Evolutionary conservation across 2,329 filamentous ascomycete genomes (phyloP), one percentile per base, ranked within the genome.

Genomic region (Cladosporium sp.): DNA sequence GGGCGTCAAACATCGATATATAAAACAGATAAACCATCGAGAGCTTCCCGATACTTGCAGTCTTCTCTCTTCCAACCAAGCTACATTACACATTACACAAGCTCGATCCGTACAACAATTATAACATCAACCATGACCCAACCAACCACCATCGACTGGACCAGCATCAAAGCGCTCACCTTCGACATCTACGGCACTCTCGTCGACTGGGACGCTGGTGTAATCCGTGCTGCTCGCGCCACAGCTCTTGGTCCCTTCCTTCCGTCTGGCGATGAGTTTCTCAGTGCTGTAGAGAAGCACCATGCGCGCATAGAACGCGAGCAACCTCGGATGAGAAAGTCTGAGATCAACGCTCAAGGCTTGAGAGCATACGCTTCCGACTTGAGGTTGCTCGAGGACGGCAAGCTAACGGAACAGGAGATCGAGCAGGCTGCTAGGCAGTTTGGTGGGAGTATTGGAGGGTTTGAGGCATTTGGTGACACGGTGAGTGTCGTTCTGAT

Each of bases 171-270:
- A 58, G 77, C 86, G 66, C 85, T 92, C 58, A 88, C 87, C 71
- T 92, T 93, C 78, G 91, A 94, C 78, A 88, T 90, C 80, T 93
- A 91, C 76, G 90, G 91, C 76, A 94, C 91, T 0, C 83, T 93
- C 5, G 86, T 93, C 67, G 89, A 93, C 80, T 92, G 89, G 90
- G 89, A 92, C 75, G 74, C 79, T 14, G 89, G 89, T 65, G 83
- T 92, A 64, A 76, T 84, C 58, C 69, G 76, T 2, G 81, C 84
- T 2, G 81, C 92, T 1, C 73, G 82, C 4, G 72, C 75, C 28
- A 71, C 76, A 21, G 81, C 85, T 0, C 72, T 86, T 11, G 77
- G 86, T 39, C 74, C 81, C 26, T 77, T 74, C 16, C 77, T 84
- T 0, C 77, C 80, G 0, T 74, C 78, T 28, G 78, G 82, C 30